These are phyloP conservation scores for Russula sp. DNA, from an alignment of 768 basidiomycete genomes.

Conservation along the genomic window DNA sequence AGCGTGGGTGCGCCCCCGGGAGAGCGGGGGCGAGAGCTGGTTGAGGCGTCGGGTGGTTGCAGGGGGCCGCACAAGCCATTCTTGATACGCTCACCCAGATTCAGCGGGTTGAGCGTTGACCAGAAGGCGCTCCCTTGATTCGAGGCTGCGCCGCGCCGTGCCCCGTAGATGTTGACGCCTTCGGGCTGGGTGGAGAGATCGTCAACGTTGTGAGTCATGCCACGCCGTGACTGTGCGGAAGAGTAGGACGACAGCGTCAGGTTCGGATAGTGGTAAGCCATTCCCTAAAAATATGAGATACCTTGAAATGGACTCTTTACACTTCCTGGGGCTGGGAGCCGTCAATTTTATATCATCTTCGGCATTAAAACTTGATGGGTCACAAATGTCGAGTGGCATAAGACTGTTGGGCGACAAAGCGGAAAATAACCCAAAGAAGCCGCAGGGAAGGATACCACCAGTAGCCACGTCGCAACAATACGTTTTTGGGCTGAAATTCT, in stretches of 20 bases:
- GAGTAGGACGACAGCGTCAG: background rate
- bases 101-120: background rate
- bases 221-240: background rate
- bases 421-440: background rate
- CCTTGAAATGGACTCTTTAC: background rate
- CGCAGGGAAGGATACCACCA: too few relatives aligned
- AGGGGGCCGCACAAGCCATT: background rate
- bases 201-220: background rate
- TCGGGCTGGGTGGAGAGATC: background rate
- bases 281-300: background rate
- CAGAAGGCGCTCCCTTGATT: background rate
- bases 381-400: background rate
- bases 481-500: too few relatives aligned
- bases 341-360: background rate
- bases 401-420: background rate
- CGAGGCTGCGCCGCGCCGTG: background rate
- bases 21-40: background rate
- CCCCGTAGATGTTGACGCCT: background rate
- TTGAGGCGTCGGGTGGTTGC: background rate
- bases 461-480: too few relatives aligned
- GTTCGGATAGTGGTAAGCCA: background rate
- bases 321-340: background rate
- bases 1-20: background rate
- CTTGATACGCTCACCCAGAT: background rate
- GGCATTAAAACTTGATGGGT: background rate